Conservation (phyloP, 2,329 filamentous ascomycete genomes). For the Acrocalymma vagum region DNA sequence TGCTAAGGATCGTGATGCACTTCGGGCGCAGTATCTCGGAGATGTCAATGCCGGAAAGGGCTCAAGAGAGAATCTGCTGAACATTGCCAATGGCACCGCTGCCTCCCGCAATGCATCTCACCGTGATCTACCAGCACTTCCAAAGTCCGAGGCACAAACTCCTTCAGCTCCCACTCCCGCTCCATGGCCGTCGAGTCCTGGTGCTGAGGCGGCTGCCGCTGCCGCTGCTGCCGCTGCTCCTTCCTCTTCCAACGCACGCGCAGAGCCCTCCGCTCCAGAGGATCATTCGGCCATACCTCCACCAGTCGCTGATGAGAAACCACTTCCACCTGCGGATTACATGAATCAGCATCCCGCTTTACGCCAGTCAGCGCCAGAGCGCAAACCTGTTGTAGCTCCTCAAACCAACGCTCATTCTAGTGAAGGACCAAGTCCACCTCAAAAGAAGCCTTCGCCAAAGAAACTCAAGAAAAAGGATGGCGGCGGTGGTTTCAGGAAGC, state of each 20-base stretch:
- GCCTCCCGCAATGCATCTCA: constrained; percentile 44
- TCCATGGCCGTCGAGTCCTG: no score
- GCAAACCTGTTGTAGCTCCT: constrained; percentile 26
- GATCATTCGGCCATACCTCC: no score
- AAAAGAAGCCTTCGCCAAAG: constrained; percentile 41
- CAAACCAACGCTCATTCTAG: constrained; percentile 23
- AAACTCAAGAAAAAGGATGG: constrained; percentile 48
- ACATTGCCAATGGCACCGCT: constrained; percentile 42
- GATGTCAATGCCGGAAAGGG: constrained; percentile 78
- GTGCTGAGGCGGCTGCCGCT: constrained; percentile 24
- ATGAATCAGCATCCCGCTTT: constrained; percentile 53
- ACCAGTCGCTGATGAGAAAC: constrained; percentile 38
- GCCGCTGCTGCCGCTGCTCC: constrained; percentile 30
- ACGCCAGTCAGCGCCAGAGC: constrained; percentile 44
- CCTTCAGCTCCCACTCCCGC: constrained; percentile 19
- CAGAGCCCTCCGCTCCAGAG: constrained; percentile 24
- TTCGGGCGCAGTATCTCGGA: constrained; percentile 85
- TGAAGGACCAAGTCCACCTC: constrained; percentile 26
- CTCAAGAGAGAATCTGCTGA: constrained; percentile 54
- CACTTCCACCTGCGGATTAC: constrained; percentile 22
- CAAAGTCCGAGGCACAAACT: constrained; percentile 35
- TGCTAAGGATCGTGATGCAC: constrained; percentile 83
- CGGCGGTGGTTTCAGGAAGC: constrained; percentile 48
- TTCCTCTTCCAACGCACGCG: constrained; percentile 37
- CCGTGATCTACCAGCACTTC: constrained; percentile 53